These are phyloP conservation scores for Daedalea quercina DNA, from an alignment of 768 basidiomycete species.

Conservation along the genomic window DNA sequence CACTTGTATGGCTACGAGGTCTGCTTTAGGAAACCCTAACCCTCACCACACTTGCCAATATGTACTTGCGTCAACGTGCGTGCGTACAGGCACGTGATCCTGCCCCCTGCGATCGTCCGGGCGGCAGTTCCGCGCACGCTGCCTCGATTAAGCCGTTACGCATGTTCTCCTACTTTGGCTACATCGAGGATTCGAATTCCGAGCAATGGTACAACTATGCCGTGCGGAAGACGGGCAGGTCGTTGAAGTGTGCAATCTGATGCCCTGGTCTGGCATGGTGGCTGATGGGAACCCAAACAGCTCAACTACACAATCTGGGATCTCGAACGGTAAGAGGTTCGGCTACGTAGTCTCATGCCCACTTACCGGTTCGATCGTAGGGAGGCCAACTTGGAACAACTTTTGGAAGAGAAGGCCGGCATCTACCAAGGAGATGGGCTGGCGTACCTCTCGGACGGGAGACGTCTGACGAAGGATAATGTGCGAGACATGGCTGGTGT, in stretches of 20 bases:
- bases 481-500: slow-evolving; percentile 69
- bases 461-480: slow-evolving; percentile 63
- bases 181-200: too few species aligned
- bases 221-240: slow-evolving; percentile 35
- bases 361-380: slow-evolving; percentile 39
- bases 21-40: too few species aligned
- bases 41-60: too few species aligned
- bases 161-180: too few species aligned
- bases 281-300: slow-evolving; percentile 14
- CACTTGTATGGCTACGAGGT: too few species aligned
- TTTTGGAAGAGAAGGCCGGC: slow-evolving; percentile 66
- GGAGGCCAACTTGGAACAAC: slow-evolving; percentile 59
- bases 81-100: too few species aligned
- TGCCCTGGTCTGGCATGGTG: background rate
- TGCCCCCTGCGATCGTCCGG: too few species aligned
- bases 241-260: slow-evolving; percentile 22
- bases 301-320: slow-evolving; percentile 67
- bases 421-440: slow-evolving; percentile 63
- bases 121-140: too few species aligned
- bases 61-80: too few species aligned
- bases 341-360: too few species aligned
- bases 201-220: slow-evolving; percentile 32
- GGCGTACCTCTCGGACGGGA: slow-evolving; percentile 77
- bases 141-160: too few species aligned
- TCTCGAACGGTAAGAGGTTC: slow-evolving; percentile 55